A percentile compares a stretch with the other conserved stretches of the same genome.
phyloP scores from a whole-genome alignment of 2,329 filamentous ascomycete species.

The Pseudocercospora eumusae region DNA sequence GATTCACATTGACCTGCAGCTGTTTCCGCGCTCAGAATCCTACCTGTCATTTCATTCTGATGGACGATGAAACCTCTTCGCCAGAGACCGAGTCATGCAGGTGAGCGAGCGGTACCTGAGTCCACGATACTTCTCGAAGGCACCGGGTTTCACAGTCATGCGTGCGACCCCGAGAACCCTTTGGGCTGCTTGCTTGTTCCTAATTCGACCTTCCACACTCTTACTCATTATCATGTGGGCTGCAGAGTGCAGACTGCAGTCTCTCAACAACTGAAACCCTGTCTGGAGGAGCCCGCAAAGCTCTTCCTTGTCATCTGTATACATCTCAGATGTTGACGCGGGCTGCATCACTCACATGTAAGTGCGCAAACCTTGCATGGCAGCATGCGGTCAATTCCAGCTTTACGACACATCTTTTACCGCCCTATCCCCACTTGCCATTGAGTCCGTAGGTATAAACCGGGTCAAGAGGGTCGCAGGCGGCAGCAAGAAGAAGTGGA shows the following conservation, averaged over 20 bases:
- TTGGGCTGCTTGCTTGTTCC: not conserved
- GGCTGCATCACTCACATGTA: not conserved
- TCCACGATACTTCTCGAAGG: not conserved
- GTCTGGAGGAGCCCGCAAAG: not conserved
- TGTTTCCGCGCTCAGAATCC: not conserved
- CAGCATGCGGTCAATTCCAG: not conserved
- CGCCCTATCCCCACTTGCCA: not conserved
- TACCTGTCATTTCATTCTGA: not conserved
- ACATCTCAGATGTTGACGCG: not conserved
- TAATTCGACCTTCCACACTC: not conserved
- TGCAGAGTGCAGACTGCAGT: no score
- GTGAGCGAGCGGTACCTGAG: not conserved
- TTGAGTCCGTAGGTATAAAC: not conserved
- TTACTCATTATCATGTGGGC: not conserved
- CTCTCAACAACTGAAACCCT: not conserved
- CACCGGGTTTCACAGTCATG: not conserved
- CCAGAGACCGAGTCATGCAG: not conserved
- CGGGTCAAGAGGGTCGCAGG: not conserved
- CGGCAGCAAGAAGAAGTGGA: constrained; percentile 1
- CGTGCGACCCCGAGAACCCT: not conserved
- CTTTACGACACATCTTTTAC: not conserved
- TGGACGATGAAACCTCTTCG: no score
- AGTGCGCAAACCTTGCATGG: not conserved
- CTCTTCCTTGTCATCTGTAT: not conserved
- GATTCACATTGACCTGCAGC: constrained; percentile 1